Percentiles rank a stretch among this genome's conserved stretches.
These are phyloP conservation scores for Alternaria arborescens DNA, from an alignment of 2,329 filamentous ascomycete species.

Conservation along the genomic window DNA sequence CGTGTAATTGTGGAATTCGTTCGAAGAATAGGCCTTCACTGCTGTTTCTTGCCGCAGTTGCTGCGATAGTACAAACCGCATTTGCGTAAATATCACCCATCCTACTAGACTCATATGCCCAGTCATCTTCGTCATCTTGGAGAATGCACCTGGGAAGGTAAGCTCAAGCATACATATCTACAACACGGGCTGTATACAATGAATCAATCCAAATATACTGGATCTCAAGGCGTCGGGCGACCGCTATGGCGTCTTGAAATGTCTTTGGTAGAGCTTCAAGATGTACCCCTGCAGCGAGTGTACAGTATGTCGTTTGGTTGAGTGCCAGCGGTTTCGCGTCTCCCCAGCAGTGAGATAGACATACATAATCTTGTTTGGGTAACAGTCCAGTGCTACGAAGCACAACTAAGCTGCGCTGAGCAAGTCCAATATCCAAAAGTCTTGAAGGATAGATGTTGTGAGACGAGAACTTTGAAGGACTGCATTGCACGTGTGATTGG, in stretches of 20 bases:
- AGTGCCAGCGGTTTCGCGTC: neutral
- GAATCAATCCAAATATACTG: neutral
- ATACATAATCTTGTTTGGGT: neutral
- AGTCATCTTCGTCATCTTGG: neutral
- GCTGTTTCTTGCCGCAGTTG: neutral
- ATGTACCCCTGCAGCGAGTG: neutral
- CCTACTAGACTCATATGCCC: neutral
- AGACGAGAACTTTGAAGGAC: neutral
- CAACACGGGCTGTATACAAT: neutral
- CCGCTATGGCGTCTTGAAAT: neutral
- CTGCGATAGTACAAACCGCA: neutral
- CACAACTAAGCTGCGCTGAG: neutral
- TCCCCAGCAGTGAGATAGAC: constrained; percentile 1
- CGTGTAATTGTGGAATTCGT: accelerated
- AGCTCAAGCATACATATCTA: neutral
- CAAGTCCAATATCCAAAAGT: neutral
- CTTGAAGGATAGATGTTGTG: neutral
- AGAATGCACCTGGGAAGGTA: neutral
- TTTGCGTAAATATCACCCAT: neutral
- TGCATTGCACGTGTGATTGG: neutral
- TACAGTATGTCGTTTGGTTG: neutral
- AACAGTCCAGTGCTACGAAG: neutral
- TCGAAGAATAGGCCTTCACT: neutral
- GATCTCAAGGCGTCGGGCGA: neutral
- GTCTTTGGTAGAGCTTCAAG: neutral